Evolutionary conservation across 805 yeast genomes (phyloP), one percentile per base, ranked within the genome.

Genomic region (Teunomyces pallodes): DNA sequence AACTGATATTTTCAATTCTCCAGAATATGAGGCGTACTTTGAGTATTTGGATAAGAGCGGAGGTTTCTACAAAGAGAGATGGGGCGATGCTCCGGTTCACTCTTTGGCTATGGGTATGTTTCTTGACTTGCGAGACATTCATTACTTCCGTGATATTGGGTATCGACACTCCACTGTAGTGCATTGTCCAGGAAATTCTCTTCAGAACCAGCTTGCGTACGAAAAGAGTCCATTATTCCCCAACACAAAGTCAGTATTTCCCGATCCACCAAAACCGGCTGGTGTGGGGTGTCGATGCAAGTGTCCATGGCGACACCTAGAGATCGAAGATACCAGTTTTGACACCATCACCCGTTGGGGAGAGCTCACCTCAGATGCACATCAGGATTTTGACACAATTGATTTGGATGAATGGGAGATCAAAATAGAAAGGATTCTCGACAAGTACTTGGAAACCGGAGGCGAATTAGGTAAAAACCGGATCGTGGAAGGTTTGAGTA

Each of bases 31-130:
- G 43, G 73, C 74, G 20, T 91, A 84, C 62, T 89, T 88, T 64
- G 69, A 82, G 36, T 79, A 73, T 55, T 65, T 92, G 42, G 97
- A 94, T 47, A 44, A 65, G 7, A 70, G 82, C 3, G 89, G 91
- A 9, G 97, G 98, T 0, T 91, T 92, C 61, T 90, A 83, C 76
- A 77, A 79, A 47, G 97, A 94, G 64, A 72, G 99, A 58, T 92
- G 98, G 98, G 98, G 98, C 1, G 98, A 92, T 74, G 97, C 97
- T 0, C 96, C 97, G 0, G 83, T 92, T 4, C 97, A 90, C 64
- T 85, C 97, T 0, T 66, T 94, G 20, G 98, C 95, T 0, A 81
- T 87, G 5, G 92, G 90, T 0, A 75, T 94, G 78, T 73, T 87
- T 57, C 69, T 91, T 36, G 76, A 86, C 49, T 65, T 83, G 2